Base-by-base conservation (phyloP, 441 rosid species). In the Syzygium malaccense region DNA sequence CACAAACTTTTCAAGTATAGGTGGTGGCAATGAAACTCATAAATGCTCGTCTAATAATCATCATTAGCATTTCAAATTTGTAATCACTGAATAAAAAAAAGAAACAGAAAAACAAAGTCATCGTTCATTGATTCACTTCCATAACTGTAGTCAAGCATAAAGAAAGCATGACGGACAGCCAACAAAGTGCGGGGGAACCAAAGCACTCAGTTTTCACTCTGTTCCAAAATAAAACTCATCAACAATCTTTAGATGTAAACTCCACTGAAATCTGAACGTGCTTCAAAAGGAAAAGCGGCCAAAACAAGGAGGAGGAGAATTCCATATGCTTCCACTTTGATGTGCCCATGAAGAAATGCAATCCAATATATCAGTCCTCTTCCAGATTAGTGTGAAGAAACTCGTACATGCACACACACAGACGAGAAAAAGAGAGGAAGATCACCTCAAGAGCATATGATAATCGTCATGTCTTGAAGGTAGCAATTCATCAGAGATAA, bases 391-490 rank as follows among this genome's bases (percentile, higher is more conserved):
- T 25, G 53, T 78, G 53, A 78, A 7, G 30, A 41, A 78, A 30
- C 53, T 78, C 1, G 5, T 14, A 78, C 53, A 25, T 75, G 83
- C 53, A 10, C 79, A 66, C 78, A 68, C 25, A 68, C 28, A 41
- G 53, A 25, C 0, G 6, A 78, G 84, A 78, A 78, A 41, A 45
- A 78, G 30, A 6, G 53, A 41, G 60, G 88, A 86, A 55, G n/a
- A 57, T 75, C n/a, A 95, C 98, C 98, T 95, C 87, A 95, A 85
- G 90, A 95, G 90, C 85, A 90, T 91, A 86, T 95, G 96, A 91
- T 95, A 94, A 92, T 95, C 96, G 85, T 95, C 96, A 60, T 92
- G 95, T 56, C 89, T 91, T 1, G 94, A 89, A 88, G 95, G 93
- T 37, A 95, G 91, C 89, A 95, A 87, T 68, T 93, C 91, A 75